Base-by-base conservation (phyloP, 2,329 filamentous ascomycete species). In the Fusarium sp. region DNA sequence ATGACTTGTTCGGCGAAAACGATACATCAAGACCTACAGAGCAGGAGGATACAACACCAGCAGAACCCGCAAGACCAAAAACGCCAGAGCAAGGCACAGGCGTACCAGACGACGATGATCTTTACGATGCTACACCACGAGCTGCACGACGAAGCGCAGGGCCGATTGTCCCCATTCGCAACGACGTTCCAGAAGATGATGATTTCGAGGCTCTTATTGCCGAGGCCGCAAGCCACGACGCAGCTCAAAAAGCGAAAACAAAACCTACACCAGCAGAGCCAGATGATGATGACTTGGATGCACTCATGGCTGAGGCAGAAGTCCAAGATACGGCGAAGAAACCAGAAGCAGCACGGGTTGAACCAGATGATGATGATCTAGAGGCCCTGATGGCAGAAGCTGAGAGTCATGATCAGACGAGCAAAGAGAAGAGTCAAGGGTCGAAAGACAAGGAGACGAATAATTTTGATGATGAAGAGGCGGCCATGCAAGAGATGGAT, bases 401-500 rank as follows among this genome's bases (percentile, higher is more conserved):
- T 1, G 84, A 86, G 71, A 69, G n/a, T 20, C 72, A 67, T 17
- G 77, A 79, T 42, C 62, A 72, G 15, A 17, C 32, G 44, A 44
- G 47, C 13, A 65, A 54, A 28, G 28, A 52, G 26, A 48, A 45
- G 6, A 22, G 26, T 5, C 36, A 61, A 22, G 36, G 48, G 13
- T 32, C 60, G 55, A 67, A 51, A 36, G 47, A 20, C 10, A 41
- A 51, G 39, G 62, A 18, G 13, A 22, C 36, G n/a, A 79, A 86
- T 41, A 81, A 84, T 30, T 90, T 89, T 79, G 88, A 86, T 3
- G 90, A 91, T 61, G 91, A 92, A 20, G 89, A 92, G 81, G 91
- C 90, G 68, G 91, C 88, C 2, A 91, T 94, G 89, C 89, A 87
- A 42, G 89, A 89, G 72, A 89, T 90, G 87, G 87, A 88, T 45